Evolutionary conservation across 768 basidiomycete species (phyloP).

Genomic region (Dioszegia hungarica): DNA sequence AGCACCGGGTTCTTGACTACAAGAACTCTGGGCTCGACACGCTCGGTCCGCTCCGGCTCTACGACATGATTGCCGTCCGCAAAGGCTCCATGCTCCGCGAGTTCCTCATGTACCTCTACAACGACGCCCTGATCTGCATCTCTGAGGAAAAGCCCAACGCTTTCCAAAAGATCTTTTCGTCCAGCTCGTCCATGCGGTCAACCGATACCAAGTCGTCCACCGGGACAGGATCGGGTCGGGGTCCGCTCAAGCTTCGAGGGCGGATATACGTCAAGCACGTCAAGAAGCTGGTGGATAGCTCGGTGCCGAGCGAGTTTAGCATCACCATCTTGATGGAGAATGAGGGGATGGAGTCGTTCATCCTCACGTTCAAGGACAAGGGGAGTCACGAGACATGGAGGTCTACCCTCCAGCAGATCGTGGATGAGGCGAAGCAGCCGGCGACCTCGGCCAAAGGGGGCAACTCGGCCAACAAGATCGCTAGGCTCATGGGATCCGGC

Average conservation of each 20-base stretch:
- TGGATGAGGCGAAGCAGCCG: slow-evolving; percentile 48
- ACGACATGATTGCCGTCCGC: slow-evolving; percentile 81
- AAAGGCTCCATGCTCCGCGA: slow-evolving; percentile 85
- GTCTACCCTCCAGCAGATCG: slow-evolving; percentile 70
- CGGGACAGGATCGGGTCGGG: slow-evolving; percentile 39
- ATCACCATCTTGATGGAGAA: slow-evolving; percentile 98
- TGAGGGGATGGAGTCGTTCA: slow-evolving; percentile 85
- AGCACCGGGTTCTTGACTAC: slow-evolving; percentile 89
- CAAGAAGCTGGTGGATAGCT: slow-evolving; percentile 75
- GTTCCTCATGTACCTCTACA: slow-evolving; percentile 95
- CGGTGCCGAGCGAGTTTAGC: slow-evolving; percentile 68
- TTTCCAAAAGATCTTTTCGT: slow-evolving; percentile 66
- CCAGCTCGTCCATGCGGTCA: slow-evolving; percentile 23
- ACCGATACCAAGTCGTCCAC: slow-evolving; percentile 15
- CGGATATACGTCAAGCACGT: slow-evolving; percentile 95
- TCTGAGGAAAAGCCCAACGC: slow-evolving; percentile 88
- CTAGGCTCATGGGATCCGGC: slow-evolving; percentile 30
- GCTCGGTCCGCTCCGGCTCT: slow-evolving; percentile 83
- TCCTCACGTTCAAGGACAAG: slow-evolving; percentile 88
- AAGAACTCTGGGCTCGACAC: slow-evolving; percentile 79
- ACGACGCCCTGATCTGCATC: slow-evolving; percentile 97
- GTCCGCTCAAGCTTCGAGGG: slow-evolving; percentile 84
- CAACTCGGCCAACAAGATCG: slow-evolving; percentile 19
- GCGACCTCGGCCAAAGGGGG: neutral
- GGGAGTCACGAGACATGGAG: slow-evolving; percentile 86